A percentile compares a stretch with the other conserved stretches of the same genome.
phyloP scores from a whole-genome alignment of 2,329 filamentous ascomycete genomes.

The Claviceps purpurea region DNA sequence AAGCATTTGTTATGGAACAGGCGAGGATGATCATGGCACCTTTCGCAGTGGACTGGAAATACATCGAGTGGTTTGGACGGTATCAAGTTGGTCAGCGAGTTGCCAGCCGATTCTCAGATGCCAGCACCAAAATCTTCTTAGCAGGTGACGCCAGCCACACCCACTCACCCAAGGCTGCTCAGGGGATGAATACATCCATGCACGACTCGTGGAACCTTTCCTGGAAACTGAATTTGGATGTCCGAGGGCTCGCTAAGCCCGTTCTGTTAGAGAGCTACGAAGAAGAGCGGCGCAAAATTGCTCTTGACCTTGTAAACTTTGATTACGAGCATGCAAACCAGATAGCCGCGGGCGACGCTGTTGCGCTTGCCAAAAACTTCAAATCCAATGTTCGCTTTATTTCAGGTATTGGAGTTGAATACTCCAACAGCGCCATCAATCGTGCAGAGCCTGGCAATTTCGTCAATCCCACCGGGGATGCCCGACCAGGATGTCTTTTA shows the following conservation, averaged over 20 bases:
- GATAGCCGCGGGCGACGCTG: slow-evolving; percentile 47
- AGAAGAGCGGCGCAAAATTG: slow-evolving; percentile 47
- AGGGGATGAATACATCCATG: slow-evolving; percentile 52
- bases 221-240: slow-evolving; percentile 38
- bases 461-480: slow-evolving; percentile 31
- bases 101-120: slow-evolving; percentile 54
- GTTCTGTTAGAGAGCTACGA: slow-evolving; percentile 48
- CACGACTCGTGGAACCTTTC: slow-evolving; percentile 48
- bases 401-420: slow-evolving; percentile 55
- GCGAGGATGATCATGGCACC: slow-evolving; percentile 48
- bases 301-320: slow-evolving; percentile 44
- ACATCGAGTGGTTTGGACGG: slow-evolving; percentile 57
- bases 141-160: slow-evolving; percentile 60
- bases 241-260: slow-evolving; percentile 41
- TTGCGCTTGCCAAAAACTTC: slow-evolving; percentile 54
- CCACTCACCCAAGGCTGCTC: slow-evolving; percentile 58
- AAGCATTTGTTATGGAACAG: slow-evolving; percentile 58
- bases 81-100: slow-evolving; percentile 61
- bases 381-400: slow-evolving; percentile 60
- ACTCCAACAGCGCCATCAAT: slow-evolving; percentile 38
- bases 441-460: slow-evolving; percentile 22
- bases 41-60: slow-evolving; percentile 43
- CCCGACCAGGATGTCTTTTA: slow-evolving; percentile 41
- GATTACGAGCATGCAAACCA: slow-evolving; percentile 45
- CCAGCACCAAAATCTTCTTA: slow-evolving; percentile 49